These are phyloP conservation scores for Cerioporus squamosus DNA, from an alignment of 1,284 basidiomycete species.

Conservation along the genomic window DNA sequence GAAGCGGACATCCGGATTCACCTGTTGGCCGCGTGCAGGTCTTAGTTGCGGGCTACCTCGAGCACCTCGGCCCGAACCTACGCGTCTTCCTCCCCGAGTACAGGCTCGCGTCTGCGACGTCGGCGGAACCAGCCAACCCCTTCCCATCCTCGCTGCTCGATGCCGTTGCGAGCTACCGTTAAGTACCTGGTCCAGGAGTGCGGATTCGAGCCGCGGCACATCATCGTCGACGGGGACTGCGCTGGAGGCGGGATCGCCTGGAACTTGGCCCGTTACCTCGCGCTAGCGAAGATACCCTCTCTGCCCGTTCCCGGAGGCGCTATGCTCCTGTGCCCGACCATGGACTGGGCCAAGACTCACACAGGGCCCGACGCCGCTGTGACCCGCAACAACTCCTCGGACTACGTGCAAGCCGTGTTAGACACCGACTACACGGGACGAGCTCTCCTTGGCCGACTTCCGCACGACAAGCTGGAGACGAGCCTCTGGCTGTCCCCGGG, in stretches of 20 bases:
- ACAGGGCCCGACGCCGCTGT: constrained; percentile 37
- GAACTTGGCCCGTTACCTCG: constrained; percentile 46
- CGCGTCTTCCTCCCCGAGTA: constrained; percentile 39
- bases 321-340: constrained; percentile 62
- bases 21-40: neutral
- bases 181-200: constrained; percentile 53
- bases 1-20: constrained; percentile 25
- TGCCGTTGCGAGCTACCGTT: constrained; percentile 62
- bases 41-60: constrained; percentile 21
- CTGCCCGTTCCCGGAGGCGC: constrained; percentile 39
- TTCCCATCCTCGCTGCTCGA: constrained; percentile 72
- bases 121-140: constrained; percentile 39
- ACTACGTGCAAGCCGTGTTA: constrained; percentile 41
- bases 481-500: constrained; percentile 63
- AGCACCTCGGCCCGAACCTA: constrained; percentile 26
- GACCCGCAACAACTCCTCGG: constrained; percentile 37
- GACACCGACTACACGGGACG: constrained; percentile 35
- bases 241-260: constrained; percentile 74
- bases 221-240: constrained; percentile 71
- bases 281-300: constrained; percentile 35
- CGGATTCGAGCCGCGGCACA: constrained; percentile 47
- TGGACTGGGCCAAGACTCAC: constrained; percentile 50
- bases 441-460: constrained; percentile 49
- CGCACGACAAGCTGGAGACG: constrained; percentile 40
- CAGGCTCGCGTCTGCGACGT: constrained; percentile 28